Evolutionary conservation across 495 filamentous ascomycete genomes (phyloP), one percentile per base, ranked within the genome.

Genomic region (Friedmanniomyces endolithicus): DNA sequence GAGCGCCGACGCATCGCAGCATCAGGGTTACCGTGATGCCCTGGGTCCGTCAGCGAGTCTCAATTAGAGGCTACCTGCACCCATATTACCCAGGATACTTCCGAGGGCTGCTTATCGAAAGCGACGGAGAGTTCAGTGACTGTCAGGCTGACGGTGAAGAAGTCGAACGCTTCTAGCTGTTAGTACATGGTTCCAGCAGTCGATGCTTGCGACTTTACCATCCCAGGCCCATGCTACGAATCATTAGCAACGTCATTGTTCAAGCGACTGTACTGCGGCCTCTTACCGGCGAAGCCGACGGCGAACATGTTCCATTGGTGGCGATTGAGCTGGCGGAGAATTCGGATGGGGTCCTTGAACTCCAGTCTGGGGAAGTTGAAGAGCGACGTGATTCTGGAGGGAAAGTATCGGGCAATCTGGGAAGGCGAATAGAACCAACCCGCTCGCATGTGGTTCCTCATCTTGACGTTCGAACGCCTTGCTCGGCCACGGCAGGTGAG

Each of bases 301-400:
- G 24, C 48, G 50, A 73, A 72, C 68, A 72, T 69, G 19, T 71
- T 65, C 71, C 71, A 72, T 68, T 73, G 70, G 34, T 72, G 68
- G 0, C 55, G 37, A 16, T 67, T 66, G 16, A 73, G 59, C 50
- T 68, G 61, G 7, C 48, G 37, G 19, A 73, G 53, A 17, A 69
- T 61, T 2, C 53, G 48, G 17, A 60, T 56, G 0, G 70, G 70
- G 44, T 71, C 71, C 37, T 51, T 55, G 17, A 60, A 50, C 34
- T 48, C 19, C 29, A 64, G 56, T 37, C 59, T 35, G 11, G 66
- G 70, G 19, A 69, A 68, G 25, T 56, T 65, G 12, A 2, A 2
- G 8, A 71, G 55, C 39, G 61, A 68, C 1, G 69, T 59, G 17
- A 68, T 34, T 14, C 70, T 64, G 12, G 65, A 65, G 9, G 65